Percentiles rank a stretch among this genome's conserved stretches.
Evolutionary conservation across 768 basidiomycete genomes (phyloP).

Genomic region (Phlebiopsis gigantea): DNA sequence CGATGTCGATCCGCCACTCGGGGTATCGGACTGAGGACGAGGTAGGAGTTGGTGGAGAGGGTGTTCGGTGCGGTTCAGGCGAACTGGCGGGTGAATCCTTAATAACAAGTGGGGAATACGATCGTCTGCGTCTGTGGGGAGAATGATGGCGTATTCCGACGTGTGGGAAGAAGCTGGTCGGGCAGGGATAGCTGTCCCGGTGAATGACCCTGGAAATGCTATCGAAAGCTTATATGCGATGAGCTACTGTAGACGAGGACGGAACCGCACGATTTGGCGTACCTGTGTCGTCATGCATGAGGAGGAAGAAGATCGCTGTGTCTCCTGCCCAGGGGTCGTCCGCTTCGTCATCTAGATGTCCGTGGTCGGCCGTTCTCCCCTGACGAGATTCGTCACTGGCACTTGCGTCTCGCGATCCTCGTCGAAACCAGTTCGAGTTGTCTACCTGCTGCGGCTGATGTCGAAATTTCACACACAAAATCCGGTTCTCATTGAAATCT

Average conservation of each 20-base stretch:
- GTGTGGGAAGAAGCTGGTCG: slow-evolving; percentile 18
- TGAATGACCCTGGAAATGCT: slow-evolving; percentile 22
- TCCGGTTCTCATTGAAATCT: slow-evolving; percentile 2
- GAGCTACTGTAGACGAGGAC: background rate
- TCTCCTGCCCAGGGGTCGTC: slow-evolving; percentile 6
- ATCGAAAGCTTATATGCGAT: slow-evolving; percentile 14
- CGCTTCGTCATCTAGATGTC: slow-evolving; percentile 3
- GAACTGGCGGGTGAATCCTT: slow-evolving; percentile 4
- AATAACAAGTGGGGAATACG: slow-evolving; percentile 19
- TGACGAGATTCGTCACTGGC: slow-evolving; percentile 4
- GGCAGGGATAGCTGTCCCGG: slow-evolving; percentile 15
- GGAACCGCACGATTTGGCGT: slow-evolving; percentile 1
- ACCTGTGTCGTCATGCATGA: slow-evolving; percentile 22
- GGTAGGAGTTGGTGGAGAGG: background rate
- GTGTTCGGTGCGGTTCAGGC: background rate
- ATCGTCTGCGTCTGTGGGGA: slow-evolving; percentile 14
- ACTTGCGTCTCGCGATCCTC: slow-evolving; percentile 18
- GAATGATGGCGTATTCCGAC: slow-evolving; percentile 1
- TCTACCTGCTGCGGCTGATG: background rate
- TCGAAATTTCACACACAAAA: slow-evolving; percentile 17
- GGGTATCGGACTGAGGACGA: slow-evolving; percentile 44
- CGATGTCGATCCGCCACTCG: slow-evolving; percentile 54
- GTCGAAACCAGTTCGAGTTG: slow-evolving; percentile 16
- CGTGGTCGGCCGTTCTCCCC: background rate
- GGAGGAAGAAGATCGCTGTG: slow-evolving; percentile 19